Evolutionary conservation across 2,329 filamentous ascomycete genomes (phyloP).

Genomic region (Elsinoe fawcettii): DNA sequence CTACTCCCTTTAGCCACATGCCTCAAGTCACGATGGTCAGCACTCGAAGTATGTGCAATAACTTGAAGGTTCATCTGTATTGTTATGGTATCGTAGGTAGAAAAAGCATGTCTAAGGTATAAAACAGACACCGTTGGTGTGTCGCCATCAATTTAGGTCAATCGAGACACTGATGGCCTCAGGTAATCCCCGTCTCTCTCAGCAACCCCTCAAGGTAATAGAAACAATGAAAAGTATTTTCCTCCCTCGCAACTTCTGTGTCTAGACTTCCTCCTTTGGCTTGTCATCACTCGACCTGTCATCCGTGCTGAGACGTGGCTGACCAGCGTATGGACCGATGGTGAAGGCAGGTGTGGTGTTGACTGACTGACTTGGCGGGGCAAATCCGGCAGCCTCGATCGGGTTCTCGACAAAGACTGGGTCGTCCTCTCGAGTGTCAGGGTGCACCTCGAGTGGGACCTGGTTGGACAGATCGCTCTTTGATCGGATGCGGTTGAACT

Average conservation of each 20-base stretch:
- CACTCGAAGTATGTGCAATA: neutral
- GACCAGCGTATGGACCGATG: slow-evolving; percentile 36
- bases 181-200: neutral
- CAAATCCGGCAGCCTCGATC: slow-evolving; percentile 27
- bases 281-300: neutral
- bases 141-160: neutral
- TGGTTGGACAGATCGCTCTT: slow-evolving; percentile 26
- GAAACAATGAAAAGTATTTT: neutral
- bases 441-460: slow-evolving; percentile 41
- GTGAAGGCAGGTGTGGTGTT: slow-evolving; percentile 39
- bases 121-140: neutral
- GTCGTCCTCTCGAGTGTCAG: slow-evolving; percentile 42
- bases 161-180: too few relatives aligned
- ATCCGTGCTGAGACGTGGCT: slow-evolving; percentile 23
- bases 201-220: neutral
- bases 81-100: neutral
- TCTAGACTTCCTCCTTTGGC: slow-evolving; percentile 11
- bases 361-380: slow-evolving; percentile 37
- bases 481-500: slow-evolving; percentile 27
- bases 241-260: neutral
- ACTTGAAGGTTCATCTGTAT: neutral
- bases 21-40: neutral
- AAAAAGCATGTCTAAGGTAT: neutral
- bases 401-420: slow-evolving; percentile 38
- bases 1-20: neutral